Evolutionary conservation across 176 grass and related monocot genomes (phyloP).

Genomic region (Alloteropsis semialata): DNA sequence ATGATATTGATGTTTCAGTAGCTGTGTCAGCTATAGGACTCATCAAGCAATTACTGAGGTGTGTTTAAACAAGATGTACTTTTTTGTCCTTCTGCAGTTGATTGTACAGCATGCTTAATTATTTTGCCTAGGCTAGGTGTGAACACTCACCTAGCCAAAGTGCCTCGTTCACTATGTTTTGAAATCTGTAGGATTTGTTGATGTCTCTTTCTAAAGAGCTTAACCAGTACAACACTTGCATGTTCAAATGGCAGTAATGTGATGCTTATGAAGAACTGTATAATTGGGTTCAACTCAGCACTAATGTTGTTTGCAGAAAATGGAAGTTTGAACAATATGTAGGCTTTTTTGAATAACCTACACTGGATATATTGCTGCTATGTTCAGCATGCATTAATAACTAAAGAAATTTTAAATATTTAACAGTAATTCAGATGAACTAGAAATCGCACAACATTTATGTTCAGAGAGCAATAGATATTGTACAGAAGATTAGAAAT

Average conservation of each 20-base stretch:
- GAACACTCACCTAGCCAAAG: not conserved
- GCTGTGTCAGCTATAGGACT: slow-evolving; percentile 96
- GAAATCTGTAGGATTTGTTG: slow-evolving; percentile 9
- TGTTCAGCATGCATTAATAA: not conserved
- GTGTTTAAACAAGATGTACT: not conserved
- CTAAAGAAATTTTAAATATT: not conserved
- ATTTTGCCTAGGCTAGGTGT: not conserved
- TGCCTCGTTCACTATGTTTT: not conserved
- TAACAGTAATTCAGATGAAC: not conserved
- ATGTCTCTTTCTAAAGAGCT: not conserved
- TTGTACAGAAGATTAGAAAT: not conserved
- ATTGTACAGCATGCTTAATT: not conserved
- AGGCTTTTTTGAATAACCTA: not conserved
- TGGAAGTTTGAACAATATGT: not conserved
- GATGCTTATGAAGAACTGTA: not conserved
- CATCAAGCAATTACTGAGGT: slow-evolving; percentile 91
- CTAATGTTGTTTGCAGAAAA: not conserved
- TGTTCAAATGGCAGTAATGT: not conserved
- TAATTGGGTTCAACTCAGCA: not conserved
- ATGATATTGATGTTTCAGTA: slow-evolving; percentile 97
- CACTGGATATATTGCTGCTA: not conserved
- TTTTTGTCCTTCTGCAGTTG: not conserved
- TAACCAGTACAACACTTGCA: not conserved
- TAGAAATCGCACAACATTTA: not conserved
- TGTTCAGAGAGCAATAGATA: not conserved